phyloP scores from a whole-genome alignment of 2,329 filamentous ascomycete species.

The Tolypocladium inflatum region DNA sequence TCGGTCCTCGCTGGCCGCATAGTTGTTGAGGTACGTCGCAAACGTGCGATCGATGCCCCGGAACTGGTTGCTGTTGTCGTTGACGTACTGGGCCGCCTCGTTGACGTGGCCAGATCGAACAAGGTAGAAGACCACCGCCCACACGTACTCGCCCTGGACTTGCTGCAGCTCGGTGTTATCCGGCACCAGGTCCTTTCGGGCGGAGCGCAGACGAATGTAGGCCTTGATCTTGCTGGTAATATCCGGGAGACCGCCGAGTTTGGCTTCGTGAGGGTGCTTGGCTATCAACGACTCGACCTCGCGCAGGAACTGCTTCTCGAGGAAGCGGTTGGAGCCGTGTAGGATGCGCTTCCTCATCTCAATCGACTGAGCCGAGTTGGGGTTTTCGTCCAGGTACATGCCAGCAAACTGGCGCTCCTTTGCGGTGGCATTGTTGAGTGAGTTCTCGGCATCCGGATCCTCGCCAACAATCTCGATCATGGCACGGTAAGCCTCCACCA shows the following conservation, averaged over 20 bases:
- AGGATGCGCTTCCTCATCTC: conserved; percentile 72
- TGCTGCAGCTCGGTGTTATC: conserved; percentile 75
- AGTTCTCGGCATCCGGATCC: conserved; percentile 47
- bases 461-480: conserved; percentile 73
- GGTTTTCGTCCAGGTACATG: conserved; percentile 67
- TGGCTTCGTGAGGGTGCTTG: conserved; percentile 80
- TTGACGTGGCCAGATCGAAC: conserved; percentile 74
- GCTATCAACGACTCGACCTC: conserved; percentile 69
- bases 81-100: conserved; percentile 82
- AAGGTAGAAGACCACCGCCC: conserved; percentile 90
- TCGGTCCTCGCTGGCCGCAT: conserved; percentile 66
- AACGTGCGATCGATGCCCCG: conserved; percentile 87
- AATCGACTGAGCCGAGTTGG: conserved; percentile 53
- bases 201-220: conserved; percentile 73
- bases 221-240: conserved; percentile 85
- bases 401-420: conserved; percentile 67
- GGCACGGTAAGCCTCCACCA: conserved; percentile 75
- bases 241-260: conserved; percentile 80
- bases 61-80: conserved; percentile 70
- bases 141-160: conserved; percentile 75
- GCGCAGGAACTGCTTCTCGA: conserved; percentile 73
- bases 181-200: conserved; percentile 73
- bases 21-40: conserved; percentile 76
- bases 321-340: conserved; percentile 64
- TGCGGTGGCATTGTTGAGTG: conserved; percentile 53